These are phyloP conservation scores for Ramaria sp. DNA, from an alignment of 768 basidiomycete genomes.

Conservation along the genomic window DNA sequence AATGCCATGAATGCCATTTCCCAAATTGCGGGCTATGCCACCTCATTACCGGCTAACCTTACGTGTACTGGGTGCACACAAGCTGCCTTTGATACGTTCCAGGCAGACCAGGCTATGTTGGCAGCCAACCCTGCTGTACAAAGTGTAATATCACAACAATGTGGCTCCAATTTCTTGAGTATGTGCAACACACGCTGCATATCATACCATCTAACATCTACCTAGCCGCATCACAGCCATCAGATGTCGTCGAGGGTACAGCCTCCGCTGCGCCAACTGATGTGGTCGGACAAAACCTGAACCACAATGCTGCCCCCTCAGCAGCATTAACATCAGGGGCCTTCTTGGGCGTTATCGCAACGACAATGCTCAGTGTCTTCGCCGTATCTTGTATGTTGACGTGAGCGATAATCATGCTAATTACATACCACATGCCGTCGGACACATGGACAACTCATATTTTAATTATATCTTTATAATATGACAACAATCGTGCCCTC, in stretches of 20 bases:
- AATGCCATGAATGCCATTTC: constrained; percentile 6
- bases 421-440: too few relatives aligned
- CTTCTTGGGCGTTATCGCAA: not conserved
- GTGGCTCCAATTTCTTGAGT: constrained; percentile 23
- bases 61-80: constrained; percentile 26
- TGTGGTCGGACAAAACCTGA: not conserved
- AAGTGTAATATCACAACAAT: constrained; percentile 13
- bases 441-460: too few relatives aligned
- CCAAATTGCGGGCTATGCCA: constrained; percentile 2
- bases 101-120: constrained; percentile 14
- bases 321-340: not conserved
- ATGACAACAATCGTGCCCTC: too few relatives aligned
- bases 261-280: constrained; percentile 7
- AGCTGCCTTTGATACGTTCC: constrained; percentile 20
- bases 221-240: constrained; percentile 19
- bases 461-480: too few relatives aligned
- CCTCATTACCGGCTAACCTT: constrained; percentile 14
- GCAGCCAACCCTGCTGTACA: constrained; percentile 11
- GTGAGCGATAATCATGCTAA: not conserved
- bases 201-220: not conserved
- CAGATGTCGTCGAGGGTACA: constrained; percentile 13
- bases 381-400: not conserved
- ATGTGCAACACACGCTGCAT: constrained; percentile 4
- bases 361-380: not conserved
- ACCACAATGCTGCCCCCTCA: not conserved